Evolutionary conservation across 768 basidiomycete species (phyloP), one percentile per base, ranked within the genome.

Genomic region (Pleurotus salmoneostramineus): DNA sequence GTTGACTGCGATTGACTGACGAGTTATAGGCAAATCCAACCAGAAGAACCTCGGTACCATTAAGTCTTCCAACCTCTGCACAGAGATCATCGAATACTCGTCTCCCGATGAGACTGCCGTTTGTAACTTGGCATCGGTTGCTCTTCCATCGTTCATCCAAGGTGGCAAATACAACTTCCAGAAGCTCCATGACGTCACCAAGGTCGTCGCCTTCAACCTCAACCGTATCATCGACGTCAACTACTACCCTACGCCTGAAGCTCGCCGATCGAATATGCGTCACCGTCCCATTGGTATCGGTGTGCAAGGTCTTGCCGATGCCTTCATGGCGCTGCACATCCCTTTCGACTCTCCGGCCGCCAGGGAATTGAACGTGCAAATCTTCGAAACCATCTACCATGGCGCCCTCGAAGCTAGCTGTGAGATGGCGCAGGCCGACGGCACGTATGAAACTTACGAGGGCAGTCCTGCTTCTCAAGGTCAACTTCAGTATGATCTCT

Each of bases 361-460:
- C 11, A 87, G 89, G 67, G 75, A 86, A 64, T 85, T 99, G 63
- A 98, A 99, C 77, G 79, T 88, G 61, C 85, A 96, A 74, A 98
- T 99, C 72, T 98, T 97, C 71, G 97, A 99, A 79, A 99, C 97
- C 11, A 98, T 99, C 69, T 99, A 98, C 71, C 94, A 99, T 64
- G 96, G 83, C 57, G 91, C 92, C 0, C 83, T 94, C 27, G 96
- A 98, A 72, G 88, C 93, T 3, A 95, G 92, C 61, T 84, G 81
- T 59, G 97, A 98, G 73, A 72, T 98, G 58, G 94, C 96, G 17
- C 83, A 77, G 68, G 74, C 65, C 56, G 84, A 89, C 15, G 95
- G 93, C 21, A 80, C 89, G 2, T 99, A 98, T 69, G 88, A 93
- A 74, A 88, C 91, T 1, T 98, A 86, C 78, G 79, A 83, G 62